Evolutionary conservation across 1,284 basidiomycete genomes (phyloP).

Genomic region (Fomes fomentarius): DNA sequence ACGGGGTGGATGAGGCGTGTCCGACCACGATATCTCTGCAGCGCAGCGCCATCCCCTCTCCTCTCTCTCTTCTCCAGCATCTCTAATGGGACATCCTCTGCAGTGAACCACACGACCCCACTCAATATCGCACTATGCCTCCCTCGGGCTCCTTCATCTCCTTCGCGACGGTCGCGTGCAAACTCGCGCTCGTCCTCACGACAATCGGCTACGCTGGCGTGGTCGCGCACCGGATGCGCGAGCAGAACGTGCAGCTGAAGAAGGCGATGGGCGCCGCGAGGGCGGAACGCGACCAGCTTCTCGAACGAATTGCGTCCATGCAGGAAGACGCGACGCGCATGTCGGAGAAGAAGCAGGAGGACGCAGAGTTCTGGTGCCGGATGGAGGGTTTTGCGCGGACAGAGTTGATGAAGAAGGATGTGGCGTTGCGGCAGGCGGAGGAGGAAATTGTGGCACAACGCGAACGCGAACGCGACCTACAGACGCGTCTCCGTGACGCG

Average conservation of each 20-base stretch:
- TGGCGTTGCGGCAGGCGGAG: slow-evolving; percentile 10
- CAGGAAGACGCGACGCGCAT: slow-evolving; percentile 7
- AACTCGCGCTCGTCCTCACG: slow-evolving; percentile 24
- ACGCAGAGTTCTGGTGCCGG: slow-evolving; percentile 23
- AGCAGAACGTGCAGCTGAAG: slow-evolving; percentile 18
- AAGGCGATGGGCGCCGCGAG: slow-evolving; percentile 15
- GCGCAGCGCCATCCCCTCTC: slow-evolving; percentile 1
- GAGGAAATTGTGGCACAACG: slow-evolving; percentile 16
- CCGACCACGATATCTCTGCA: slow-evolving; percentile 8
- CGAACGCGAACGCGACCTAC: slow-evolving; percentile 15
- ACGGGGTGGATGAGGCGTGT: slow-evolving; percentile 15
- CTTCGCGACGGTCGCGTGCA: slow-evolving; percentile 24
- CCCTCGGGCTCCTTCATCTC: slow-evolving; percentile 18
- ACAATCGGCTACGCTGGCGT: slow-evolving; percentile 20
- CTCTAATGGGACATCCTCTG: slow-evolving; percentile 6
- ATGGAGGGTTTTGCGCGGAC: slow-evolving; percentile 22
- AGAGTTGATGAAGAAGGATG: slow-evolving; percentile 15
- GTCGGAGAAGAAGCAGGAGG: slow-evolving; percentile 14
- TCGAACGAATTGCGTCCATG: slow-evolving; percentile 7
- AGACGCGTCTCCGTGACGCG: slow-evolving; percentile 10
- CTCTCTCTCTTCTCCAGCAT: not conserved
- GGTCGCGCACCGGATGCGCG: slow-evolving; percentile 19
- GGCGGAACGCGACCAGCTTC: slow-evolving; percentile 16
- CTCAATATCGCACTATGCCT: slow-evolving; percentile 12
- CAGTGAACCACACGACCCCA: slow-evolving; percentile 8